Conservation (phyloP, 371 early-diverging fungal genomes). For the Mucor plumbeus region DNA sequence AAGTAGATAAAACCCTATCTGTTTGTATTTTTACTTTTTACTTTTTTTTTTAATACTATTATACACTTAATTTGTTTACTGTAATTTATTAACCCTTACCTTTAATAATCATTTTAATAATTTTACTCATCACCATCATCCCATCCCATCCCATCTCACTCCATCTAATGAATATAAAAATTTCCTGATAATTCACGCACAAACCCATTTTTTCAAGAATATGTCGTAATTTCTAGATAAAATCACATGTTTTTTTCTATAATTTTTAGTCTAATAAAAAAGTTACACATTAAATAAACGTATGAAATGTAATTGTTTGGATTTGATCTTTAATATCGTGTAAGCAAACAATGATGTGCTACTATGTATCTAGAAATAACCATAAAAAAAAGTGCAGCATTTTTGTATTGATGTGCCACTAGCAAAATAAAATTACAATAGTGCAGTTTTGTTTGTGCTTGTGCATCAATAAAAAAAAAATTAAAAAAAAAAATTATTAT, state of each 20-base stretch:
- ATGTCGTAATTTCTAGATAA: neutral
- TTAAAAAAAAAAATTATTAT: neutral
- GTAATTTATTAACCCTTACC: neutral
- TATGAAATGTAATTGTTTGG: neutral
- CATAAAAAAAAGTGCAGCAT: neutral
- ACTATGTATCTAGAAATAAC: too few species aligned
- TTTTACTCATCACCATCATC: neutral
- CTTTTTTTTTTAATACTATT: neutral
- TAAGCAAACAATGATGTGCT: too few species aligned
- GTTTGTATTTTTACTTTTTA: neutral
- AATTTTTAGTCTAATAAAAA: neutral
- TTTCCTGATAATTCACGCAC: neutral
- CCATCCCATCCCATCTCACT: neutral
- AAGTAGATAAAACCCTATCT: neutral
- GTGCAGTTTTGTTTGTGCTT: conserved; percentile 3
- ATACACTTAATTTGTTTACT: neutral
- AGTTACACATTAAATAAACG: too few species aligned
- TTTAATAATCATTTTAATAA: neutral
- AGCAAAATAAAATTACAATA: neutral
- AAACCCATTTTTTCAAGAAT: neutral
- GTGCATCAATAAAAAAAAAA: neutral
- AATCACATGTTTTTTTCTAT: conserved; percentile 1
- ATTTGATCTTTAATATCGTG: neutral
- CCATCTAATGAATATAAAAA: neutral
- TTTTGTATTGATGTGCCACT: neutral